Evolutionary conservation across 768 basidiomycete species (phyloP), one percentile per base, ranked within the genome.

Genomic region (Infundibulicybe gibba): DNA sequence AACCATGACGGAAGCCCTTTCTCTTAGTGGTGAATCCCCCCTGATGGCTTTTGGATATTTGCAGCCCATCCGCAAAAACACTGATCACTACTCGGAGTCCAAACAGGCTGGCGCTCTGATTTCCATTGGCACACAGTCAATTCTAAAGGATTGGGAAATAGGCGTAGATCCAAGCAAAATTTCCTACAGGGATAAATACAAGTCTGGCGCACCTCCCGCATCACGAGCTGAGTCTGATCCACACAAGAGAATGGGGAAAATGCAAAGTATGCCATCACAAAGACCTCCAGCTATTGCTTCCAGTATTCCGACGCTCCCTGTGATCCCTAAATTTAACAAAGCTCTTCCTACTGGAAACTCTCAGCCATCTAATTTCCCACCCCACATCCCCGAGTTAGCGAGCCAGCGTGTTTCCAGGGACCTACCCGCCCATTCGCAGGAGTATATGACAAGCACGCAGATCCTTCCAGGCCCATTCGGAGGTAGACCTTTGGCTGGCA

Each of bases 381-480:
- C 51, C 6, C 57, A 39, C 12, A 3, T 34, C 21, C 11, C 44
- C 25, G 47, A 48, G 14, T 49, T 45, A 17, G 50, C 48, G 11
- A 54, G 57, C 35, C 55, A 57, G 35, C 16, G 48, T 3, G 6
- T 15, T 12, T 3, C 16, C 14, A 42, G 14, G n/a, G 49, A 40
- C 13, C 17, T 55, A 11, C 44, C 40, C 14, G 54, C 52, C 16
- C 49, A 54, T 19, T 63, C 62, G 3, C 80, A 84, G 50, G 72
- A 74, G 14, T 51, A 65, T 13, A 66, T 79, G 65, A 64, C 71
- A 32, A 89, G 77, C 52, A 91, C 89, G 2, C 89, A 92, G 59
- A 64, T 83, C 6, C 61, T 88, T 9, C 79, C 88, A 3, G 89
- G 90, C 2, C 77, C 73, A 0, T 80, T 81, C 63, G 89, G 88